Evolutionary conservation across 805 yeast species (phyloP).

Genomic region (Candida pini): DNA sequence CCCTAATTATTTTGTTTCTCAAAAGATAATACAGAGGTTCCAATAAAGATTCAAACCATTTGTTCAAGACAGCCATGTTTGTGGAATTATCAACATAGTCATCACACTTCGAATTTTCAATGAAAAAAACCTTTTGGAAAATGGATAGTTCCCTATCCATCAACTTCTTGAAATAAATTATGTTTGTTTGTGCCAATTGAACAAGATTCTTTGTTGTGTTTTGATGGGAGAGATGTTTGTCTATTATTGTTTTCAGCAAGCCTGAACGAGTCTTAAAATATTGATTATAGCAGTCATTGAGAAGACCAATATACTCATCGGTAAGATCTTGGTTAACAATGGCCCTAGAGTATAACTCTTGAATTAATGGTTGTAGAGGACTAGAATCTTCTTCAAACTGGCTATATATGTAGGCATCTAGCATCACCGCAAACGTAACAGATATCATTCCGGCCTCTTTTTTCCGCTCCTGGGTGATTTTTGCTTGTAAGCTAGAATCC

Average conservation of each 20-base stretch:
- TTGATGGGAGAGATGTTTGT: conserved; percentile 18
- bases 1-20: conserved; percentile 64
- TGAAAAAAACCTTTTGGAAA: conserved; percentile 49
- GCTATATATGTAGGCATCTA: conserved; percentile 61
- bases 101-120: conserved; percentile 15
- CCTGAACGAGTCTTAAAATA: conserved; percentile 56
- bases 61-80: conserved; percentile 35
- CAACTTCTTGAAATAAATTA: conserved; percentile 54
- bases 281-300: conserved; percentile 56
- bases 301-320: conserved; percentile 58
- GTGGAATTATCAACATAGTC: conserved; percentile 19
- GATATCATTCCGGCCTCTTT: conserved; percentile 10
- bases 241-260: conserved; percentile 38
- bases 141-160: conserved; percentile 56
- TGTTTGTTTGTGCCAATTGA: conserved; percentile 55
- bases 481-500: conserved; percentile 18
- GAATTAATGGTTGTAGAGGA: conserved; percentile 16
- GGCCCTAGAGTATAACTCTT: conserved; percentile 24
- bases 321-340: conserved; percentile 11
- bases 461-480: conserved; percentile 17
- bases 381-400: conserved; percentile 43
- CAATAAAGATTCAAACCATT: conserved; percentile 57
- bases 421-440: conserved; percentile 32
- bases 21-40: conserved; percentile 76
- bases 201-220: conserved; percentile 37